Evolutionary conservation across 23 red algal genomes (phyloP).

Genomic region (Gracilaria gracilis): DNA sequence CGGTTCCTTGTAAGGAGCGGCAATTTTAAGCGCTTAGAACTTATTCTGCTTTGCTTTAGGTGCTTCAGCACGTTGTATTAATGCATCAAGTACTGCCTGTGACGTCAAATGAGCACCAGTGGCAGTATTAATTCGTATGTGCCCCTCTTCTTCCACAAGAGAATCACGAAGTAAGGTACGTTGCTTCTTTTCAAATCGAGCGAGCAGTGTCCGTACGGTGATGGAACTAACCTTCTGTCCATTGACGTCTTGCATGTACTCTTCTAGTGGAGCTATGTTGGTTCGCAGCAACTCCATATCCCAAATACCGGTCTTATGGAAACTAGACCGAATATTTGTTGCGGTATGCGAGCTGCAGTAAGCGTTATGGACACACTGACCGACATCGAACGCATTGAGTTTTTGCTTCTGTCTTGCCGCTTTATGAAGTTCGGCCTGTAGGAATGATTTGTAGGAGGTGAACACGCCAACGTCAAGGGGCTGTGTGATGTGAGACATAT

Average conservation of each 20-base stretch:
- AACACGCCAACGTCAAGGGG: too few species aligned
- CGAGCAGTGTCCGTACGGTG: neutral
- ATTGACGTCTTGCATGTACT: neutral
- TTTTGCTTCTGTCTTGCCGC: neutral
- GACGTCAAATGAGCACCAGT: conserved; percentile 33
- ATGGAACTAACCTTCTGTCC: neutral
- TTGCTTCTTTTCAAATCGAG: neutral
- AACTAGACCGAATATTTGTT: too few species aligned
- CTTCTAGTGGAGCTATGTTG: neutral
- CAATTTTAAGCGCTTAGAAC: too few species aligned
- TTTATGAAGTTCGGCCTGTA: conserved; percentile 11
- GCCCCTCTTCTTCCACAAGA: conserved; percentile 7
- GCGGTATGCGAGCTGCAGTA: neutral
- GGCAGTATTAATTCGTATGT: neutral
- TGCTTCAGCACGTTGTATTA: neutral
- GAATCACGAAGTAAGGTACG: neutral
- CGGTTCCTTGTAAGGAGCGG: too few species aligned
- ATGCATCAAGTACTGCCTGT: conserved; percentile 5
- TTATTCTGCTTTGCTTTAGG: neutral
- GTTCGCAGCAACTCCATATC: conserved; percentile 8
- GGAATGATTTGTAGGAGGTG: conserved; percentile 2
- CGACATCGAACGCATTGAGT: conserved; percentile 14
- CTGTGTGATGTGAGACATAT: conserved; percentile 12
- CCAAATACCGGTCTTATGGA: conserved; percentile 23
- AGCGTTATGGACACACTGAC: neutral